Percentiles rank a stretch among this genome's conserved stretches.
Conservation (phyloP, 2,329 filamentous ascomycete species). For the Botrytis aclada region DNA sequence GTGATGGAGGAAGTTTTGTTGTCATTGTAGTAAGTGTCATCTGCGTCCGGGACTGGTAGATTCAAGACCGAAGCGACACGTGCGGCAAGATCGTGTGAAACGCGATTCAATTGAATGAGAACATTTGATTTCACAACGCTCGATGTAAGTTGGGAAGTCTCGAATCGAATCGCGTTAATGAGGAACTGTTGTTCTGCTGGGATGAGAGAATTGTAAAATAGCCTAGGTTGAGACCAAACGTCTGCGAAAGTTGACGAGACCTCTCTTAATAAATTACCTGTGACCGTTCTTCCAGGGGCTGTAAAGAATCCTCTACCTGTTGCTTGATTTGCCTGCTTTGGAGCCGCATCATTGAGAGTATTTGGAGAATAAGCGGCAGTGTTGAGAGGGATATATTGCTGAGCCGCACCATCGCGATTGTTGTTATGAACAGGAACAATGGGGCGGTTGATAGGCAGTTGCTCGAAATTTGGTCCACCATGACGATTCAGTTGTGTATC, state of each 20-base stretch:
- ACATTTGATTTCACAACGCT: slow-evolving; percentile 60
- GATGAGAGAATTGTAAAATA: slow-evolving; percentile 71
- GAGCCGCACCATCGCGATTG: slow-evolving; percentile 68
- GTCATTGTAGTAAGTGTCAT: slow-evolving; percentile 64
- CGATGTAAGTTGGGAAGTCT: slow-evolving; percentile 59
- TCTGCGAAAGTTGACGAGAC: slow-evolving; percentile 65
- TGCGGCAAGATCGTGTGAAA: slow-evolving; percentile 63
- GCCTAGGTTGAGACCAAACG: slow-evolving; percentile 67
- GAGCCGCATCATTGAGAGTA: slow-evolving; percentile 60
- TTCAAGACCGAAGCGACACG: slow-evolving; percentile 63
- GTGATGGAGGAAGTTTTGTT: slow-evolving; percentile 62
- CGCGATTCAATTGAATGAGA: slow-evolving; percentile 64
- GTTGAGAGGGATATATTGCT: slow-evolving; percentile 68
- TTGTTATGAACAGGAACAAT: slow-evolving; percentile 46
- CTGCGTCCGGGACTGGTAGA: slow-evolving; percentile 54
- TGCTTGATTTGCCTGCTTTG: slow-evolving; percentile 63
- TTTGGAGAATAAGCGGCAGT: slow-evolving; percentile 64
- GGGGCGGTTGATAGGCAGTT: slow-evolving; percentile 46
- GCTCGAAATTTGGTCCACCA: slow-evolving; percentile 53
- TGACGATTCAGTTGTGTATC: slow-evolving; percentile 59
- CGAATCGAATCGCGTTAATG: slow-evolving; percentile 71
- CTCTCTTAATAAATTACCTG: slow-evolving; percentile 54
- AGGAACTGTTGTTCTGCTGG: slow-evolving; percentile 67
- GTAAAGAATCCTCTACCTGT: slow-evolving; percentile 68
- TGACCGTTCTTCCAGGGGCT: slow-evolving; percentile 52